phyloP scores from a whole-genome alignment of 257 asterid species.

The Solanum peruvianum region DNA sequence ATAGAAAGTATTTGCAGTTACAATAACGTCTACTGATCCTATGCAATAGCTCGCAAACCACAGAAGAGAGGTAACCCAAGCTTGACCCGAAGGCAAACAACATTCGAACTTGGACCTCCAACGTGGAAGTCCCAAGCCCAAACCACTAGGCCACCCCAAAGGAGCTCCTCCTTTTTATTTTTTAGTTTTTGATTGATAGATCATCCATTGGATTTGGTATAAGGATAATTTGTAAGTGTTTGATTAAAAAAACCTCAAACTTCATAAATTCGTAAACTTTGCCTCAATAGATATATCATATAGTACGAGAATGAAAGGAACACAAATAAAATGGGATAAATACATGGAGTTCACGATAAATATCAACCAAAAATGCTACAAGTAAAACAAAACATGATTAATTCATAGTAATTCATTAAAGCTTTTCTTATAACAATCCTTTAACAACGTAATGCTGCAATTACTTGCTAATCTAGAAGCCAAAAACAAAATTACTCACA shows the following conservation, averaged over 20 bases:
- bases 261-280: not conserved
- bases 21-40: no score
- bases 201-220: not conserved
- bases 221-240: not conserved
- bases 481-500: not conserved
- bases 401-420: not conserved
- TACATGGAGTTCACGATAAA: not conserved
- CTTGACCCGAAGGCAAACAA: not conserved
- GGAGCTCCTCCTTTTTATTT: no score
- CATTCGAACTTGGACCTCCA: not conserved
- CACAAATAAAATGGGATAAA: not conserved
- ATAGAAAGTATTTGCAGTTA: not conserved
- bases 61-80: not conserved
- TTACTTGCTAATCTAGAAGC: not conserved
- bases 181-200: not conserved
- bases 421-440: not conserved
- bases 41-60: no score
- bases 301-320: not conserved
- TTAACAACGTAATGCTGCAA: not conserved
- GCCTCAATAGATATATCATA: not conserved
- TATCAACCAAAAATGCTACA: not conserved
- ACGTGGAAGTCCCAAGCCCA: not conserved
- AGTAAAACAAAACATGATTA: not conserved
- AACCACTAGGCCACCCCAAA: not conserved
- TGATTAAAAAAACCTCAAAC: not conserved